These are phyloP conservation scores for Pseudogymnoascus sp. DNA, from an alignment of 2,329 filamentous ascomycete species.

Conservation along the genomic window DNA sequence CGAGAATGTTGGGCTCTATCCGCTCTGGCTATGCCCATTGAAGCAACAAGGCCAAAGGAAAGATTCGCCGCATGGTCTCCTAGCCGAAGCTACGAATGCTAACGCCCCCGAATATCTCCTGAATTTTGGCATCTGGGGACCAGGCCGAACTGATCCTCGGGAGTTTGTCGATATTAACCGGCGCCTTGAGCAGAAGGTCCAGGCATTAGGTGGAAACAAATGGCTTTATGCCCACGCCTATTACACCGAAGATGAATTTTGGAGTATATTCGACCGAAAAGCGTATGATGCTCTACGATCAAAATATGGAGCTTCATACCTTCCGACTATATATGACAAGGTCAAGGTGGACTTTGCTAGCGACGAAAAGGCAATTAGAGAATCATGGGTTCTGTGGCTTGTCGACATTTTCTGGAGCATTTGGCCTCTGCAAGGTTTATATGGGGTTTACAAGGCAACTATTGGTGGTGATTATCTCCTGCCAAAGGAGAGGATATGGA, in stretches of 20 bases:
- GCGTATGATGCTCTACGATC: constrained; percentile 54
- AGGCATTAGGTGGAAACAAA: constrained; percentile 65
- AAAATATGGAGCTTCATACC: constrained; percentile 54
- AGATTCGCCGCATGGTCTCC: constrained; percentile 6
- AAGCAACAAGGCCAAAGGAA: constrained; percentile 22
- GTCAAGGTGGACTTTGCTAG: constrained; percentile 32
- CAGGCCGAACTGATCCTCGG: constrained; percentile 46
- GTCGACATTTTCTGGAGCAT: constrained; percentile 24
- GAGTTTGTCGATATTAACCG: constrained; percentile 63
- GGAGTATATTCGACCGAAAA: constrained; percentile 48
- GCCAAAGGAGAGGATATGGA: constrained; percentile 13
- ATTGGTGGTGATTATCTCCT: constrained; percentile 24
- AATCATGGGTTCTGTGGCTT: constrained; percentile 28
- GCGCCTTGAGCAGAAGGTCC: constrained; percentile 60
- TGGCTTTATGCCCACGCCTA: constrained; percentile 83
- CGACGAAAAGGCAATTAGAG: constrained; percentile 20
- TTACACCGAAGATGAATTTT: constrained; percentile 64
- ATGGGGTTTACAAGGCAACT: constrained; percentile 23
- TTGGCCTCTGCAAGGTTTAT: constrained; percentile 26
- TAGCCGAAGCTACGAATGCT: neutral
- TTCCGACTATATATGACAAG: constrained; percentile 45
- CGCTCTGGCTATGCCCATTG: constrained; percentile 52
- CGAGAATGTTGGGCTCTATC: constrained; percentile 39
- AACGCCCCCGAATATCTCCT: constrained; percentile 34
- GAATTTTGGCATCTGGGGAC: constrained; percentile 71